Evolutionary conservation across 208 protist species (phyloP), one percentile per base, ranked within the genome.

Genomic region (Lotmaria passim): DNA sequence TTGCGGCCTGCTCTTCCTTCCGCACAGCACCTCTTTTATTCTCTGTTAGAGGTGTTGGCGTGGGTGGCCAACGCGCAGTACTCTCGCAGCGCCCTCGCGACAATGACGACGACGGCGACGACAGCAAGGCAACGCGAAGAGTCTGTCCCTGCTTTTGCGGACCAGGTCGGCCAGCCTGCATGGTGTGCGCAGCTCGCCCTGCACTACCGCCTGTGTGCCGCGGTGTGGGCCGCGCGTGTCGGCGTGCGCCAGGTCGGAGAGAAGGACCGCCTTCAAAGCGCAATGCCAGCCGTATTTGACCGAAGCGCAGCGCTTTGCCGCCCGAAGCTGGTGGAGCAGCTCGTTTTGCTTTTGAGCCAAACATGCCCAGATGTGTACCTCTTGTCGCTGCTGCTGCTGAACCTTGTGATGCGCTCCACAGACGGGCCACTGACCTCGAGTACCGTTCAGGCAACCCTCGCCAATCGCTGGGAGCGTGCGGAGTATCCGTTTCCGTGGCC

Each of bases 11-110:
- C 62, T 2, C 36, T 69, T 3, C 73, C 77, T 3, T 38, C 71
- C 0, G 68, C 77, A 19, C 52, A 77, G 47, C 86, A 91, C 61
- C 53, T 91, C n/a, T 91, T 88, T 33, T 71, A 78, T 38, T 87
- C 86, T 1, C 44, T 91, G 3, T 48, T 91, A n/a, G 68, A 86
- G 59, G 51, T 91, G 51, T 74, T 88, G 0, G 52, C 52, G 10
- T 86, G 82, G 82, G 53, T 67, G 15, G 39, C 17, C 4, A 43
- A 31, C 23, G 28, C 51, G 23, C 47, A 55, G 34, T 15, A 50
- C n/a, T 23, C 65, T 46, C 19, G 33, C 33, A n/a, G n/a, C n/a
- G n/a, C n/a, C n/a, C n/a, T n/a, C n/a, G n/a, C n/a, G n/a, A n/a
- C n/a, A n/a, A n/a, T n/a, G n/a, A n/a, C n/a, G n/a, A n/a, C n/a